Evolutionary conservation across 805 yeast species (phyloP), one percentile per base, ranked within the genome.

Genomic region (Sugiyamaella floridensis): DNA sequence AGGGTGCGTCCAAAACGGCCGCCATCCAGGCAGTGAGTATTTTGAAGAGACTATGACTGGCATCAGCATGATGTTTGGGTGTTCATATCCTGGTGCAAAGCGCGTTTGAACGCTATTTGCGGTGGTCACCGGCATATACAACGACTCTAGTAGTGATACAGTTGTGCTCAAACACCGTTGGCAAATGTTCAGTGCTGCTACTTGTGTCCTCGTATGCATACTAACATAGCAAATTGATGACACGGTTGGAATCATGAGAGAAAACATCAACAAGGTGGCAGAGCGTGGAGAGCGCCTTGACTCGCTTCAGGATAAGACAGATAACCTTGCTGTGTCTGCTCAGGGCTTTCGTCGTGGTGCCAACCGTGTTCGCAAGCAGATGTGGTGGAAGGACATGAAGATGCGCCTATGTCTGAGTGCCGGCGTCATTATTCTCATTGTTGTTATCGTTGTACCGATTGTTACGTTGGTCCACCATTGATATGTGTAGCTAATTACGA

Each of bases 321-420:
- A 89, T 64, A 89, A 86, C 68, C 78, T 92, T 62, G 96, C 96
- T 44, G 88, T 84, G 46, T 81, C 88, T 46, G 98, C 99, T 9
- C 92, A 88, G 62, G 93, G 96, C 40, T 92, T 93, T 76, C 88
- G 95, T 68, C 81, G 96, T 68, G 95, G 97, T 42, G 98, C 99
- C 55, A 92, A 92, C 73, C 83, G 95, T 63, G 97, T 92, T 47
- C 86, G 99, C 73, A 92, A 90, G 71, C 95, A 90, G 67, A 92
- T 92, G 97, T 92, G 98, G 98, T 87, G 95, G 86, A 92, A 93
- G 71, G 96, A 92, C 69, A 79, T 93, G 81, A 93, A 93, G 76
- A 86, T 93, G 92, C 85, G 95, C 71, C 74, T 90, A 76, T 92
- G 98, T 71, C 72, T 87, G 53, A 84, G 90, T 55, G 81, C 85